Evolutionary conservation across 345 rosid species (phyloP), one percentile per base, ranked within the genome.

Genomic region (Eucalyptus cloeziana): DNA sequence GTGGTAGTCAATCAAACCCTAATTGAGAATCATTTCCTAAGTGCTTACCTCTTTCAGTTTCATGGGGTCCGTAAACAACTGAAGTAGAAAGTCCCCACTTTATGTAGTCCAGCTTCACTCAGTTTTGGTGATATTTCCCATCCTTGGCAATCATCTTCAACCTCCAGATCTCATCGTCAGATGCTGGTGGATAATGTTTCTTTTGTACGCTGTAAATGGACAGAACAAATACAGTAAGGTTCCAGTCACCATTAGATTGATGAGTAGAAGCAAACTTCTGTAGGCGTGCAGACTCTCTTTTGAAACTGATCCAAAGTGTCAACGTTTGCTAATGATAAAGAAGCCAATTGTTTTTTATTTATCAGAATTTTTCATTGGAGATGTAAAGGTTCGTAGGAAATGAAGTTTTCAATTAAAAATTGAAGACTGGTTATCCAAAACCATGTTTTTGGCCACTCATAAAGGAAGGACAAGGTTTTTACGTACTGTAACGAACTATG

Each of bases 141-240:
- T 96, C 97, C 87, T 96, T 97, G 49, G 96, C 99, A 86, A 96
- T 96, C 91, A 93, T 95, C 91, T 97, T 95, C 94, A 97, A 90
- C 92, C 99, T 94, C 99, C 99, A 97, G 9, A 97, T 96, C 62
- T 95, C 97, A 93, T 97, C 99, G 88, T 92, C 89, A 86, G 93
- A 86, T 50, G 95, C 93, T 51, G 98, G 99, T 16, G 97, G 96
- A 85, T 97, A 92, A 89, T 96, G 99, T 92, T 97, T 97, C 94
- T 92, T 94, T 92, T 94, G 92, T 95, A 93, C 54, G 92, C 99
- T 97, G 93, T 33, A 69, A 49, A 31, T 30, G 7, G 79, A 83
- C 16, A 79, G 50, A 47, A 85, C 27, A 27, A 92, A 54, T 94
- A 96, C 85, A 90, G 93, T 44, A 85, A 44, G 2, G 3, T 50